Percentiles rank a stretch among this genome's conserved stretches.
These are phyloP conservation scores for Lepidium didymum DNA, from an alignment of 345 rosid species.

Conservation along the genomic window DNA sequence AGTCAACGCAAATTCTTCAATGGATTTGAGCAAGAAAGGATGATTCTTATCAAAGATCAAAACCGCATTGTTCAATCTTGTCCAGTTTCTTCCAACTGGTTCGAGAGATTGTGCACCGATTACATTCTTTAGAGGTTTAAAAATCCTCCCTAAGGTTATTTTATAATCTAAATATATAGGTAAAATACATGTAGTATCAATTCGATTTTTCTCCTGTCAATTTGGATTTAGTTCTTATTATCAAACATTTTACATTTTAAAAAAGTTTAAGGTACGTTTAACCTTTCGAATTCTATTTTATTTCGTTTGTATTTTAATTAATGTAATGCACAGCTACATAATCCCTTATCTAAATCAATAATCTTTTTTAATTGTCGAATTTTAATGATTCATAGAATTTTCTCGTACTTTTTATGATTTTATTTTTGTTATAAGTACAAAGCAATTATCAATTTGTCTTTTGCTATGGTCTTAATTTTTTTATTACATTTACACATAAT, in stretches of 20 bases:
- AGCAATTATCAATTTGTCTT: not conserved
- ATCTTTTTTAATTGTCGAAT: not conserved
- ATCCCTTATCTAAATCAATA: not conserved
- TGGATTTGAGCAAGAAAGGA: conserved; percentile 45
- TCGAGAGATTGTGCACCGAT: conserved; percentile 53
- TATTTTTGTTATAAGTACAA: not conserved
- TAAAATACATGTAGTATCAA: no score
- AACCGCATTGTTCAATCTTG: conserved; percentile 57
- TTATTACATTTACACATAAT: no score
- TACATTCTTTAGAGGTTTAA: conserved; percentile 41
- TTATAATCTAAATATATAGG: no score
- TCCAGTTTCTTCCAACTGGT: conserved; percentile 47
- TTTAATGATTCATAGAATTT: not conserved
- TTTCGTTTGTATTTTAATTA: not conserved
- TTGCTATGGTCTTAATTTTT: not conserved
- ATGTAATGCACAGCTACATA: not conserved
- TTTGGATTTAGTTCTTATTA: no score
- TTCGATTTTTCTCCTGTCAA: no score
- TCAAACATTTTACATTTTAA: no score
- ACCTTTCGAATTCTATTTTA: not conserved
- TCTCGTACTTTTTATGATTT: not conserved
- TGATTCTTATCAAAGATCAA: conserved; percentile 49
- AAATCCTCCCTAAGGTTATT: no score
- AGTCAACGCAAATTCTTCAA: conserved; percentile 52
- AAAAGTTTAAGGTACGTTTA: not conserved